Evolutionary conservation across 139 green algal species (phyloP).

Genomic region (Chlamydomonas sp.): DNA sequence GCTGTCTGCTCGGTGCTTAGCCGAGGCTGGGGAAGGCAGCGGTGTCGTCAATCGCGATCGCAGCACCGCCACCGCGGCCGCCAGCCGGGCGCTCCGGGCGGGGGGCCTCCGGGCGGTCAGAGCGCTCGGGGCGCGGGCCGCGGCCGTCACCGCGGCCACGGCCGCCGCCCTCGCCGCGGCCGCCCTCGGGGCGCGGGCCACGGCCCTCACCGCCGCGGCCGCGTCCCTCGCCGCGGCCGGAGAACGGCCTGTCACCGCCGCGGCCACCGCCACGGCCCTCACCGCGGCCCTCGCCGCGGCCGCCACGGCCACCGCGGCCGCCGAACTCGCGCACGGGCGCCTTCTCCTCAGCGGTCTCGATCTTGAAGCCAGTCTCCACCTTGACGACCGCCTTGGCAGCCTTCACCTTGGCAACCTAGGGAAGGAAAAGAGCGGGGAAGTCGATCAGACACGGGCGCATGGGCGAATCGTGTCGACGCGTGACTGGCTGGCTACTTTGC

Average conservation of each 20-base stretch:
- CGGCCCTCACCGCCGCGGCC: conserved; percentile 5
- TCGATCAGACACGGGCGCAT: too few species aligned
- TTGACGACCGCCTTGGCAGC: conserved; percentile 16
- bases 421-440: not conserved
- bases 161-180: conserved; percentile 2
- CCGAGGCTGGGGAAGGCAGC: conserved; percentile 9
- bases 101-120: not conserved
- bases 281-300: not conserved
- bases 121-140: conserved; percentile 4
- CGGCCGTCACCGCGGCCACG: not conserved
- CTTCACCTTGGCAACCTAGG: not conserved
- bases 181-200: not conserved
- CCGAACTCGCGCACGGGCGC: not conserved
- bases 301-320: conserved; percentile 6
- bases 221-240: conserved; percentile 10
- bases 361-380: conserved; percentile 37
- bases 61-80: not conserved
- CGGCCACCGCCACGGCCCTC: conserved; percentile 18
- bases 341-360: conserved; percentile 8
- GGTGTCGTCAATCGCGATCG: conserved; percentile 11
- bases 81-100: conserved; percentile 1
- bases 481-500: too few species aligned
- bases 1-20: too few species aligned
- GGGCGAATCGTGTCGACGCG: too few species aligned
- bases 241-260: conserved; percentile 6